Conservation (phyloP, 371 early-diverging fungal species). For the Mucor ambiguus region DNA sequence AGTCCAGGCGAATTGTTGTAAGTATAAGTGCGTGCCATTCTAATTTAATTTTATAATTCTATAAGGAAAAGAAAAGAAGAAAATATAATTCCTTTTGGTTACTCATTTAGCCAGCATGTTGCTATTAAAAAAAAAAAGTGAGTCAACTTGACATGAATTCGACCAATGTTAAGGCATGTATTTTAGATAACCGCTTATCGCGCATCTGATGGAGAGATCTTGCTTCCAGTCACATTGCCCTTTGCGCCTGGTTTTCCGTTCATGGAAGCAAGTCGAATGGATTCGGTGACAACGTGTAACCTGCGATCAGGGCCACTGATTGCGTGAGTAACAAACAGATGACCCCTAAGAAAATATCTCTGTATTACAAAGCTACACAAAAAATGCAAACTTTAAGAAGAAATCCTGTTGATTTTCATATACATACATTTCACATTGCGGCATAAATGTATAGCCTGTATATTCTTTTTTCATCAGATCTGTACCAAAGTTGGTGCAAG, state of each 20-base stretch:
- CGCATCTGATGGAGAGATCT: not conserved
- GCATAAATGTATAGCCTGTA: not conserved
- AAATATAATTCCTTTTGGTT: conserved; percentile 10
- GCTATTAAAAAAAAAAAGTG: conserved; percentile 18
- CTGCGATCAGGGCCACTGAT: not conserved
- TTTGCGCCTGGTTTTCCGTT: not conserved
- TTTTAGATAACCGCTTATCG: conserved; percentile 17
- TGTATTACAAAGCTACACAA: conserved; percentile 6
- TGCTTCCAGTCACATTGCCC: not conserved
- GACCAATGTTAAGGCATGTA: conserved; percentile 17
- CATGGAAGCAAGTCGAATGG: not conserved
- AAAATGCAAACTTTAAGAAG: conserved; percentile 8
- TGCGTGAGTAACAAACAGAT: not conserved
- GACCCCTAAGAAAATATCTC: not conserved
- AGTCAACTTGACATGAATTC: conserved; percentile 34
- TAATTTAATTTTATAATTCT: conserved; percentile 1
- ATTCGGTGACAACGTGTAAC: not conserved
- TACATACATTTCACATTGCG: not conserved
- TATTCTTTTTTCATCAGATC: not conserved
- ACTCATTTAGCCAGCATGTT: not conserved
- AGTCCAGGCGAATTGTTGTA: conserved; percentile 33
- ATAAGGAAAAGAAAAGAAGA: conserved; percentile 15
- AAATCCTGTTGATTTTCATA: not conserved
- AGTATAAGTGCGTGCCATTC: conserved; percentile 20
- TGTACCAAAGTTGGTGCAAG: too few species aligned